Percentiles rank a stretch among this genome's conserved stretches.
Evolutionary conservation across 345 rosid genomes (phyloP).

Genomic region (Lepidium africanum): DNA sequence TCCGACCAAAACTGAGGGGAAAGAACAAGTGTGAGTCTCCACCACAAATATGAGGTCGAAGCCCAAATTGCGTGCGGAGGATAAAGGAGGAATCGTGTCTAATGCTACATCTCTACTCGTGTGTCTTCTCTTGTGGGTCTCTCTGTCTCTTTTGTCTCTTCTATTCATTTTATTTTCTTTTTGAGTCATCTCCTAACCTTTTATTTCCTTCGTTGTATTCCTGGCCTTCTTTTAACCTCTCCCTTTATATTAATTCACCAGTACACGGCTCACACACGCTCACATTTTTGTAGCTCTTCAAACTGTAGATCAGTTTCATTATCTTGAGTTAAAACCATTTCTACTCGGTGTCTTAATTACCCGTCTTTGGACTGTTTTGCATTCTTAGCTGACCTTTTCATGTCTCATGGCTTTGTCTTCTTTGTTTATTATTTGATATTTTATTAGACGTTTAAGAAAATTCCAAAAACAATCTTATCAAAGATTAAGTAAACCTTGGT

Average conservation of each 20-base stretch:
- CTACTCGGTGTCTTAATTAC: not conserved
- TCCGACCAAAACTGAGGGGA: constrained; percentile 24
- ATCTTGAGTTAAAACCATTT: not conserved
- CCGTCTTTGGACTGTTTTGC: not conserved
- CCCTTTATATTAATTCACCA: not conserved
- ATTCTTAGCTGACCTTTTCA: not conserved
- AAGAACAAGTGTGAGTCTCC: constrained; percentile 7
- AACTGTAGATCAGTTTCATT: not conserved
- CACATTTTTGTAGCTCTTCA: not conserved
- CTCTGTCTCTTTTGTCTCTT: constrained; percentile 16
- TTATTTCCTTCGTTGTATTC: not conserved
- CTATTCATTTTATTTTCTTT: not conserved
- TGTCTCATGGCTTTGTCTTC: not conserved
- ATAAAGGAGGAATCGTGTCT: constrained; percentile 17
- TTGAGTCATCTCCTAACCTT: not conserved
- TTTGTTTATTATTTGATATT: not conserved
- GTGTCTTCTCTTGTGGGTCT: constrained; percentile 19
- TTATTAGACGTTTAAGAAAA: not conserved
- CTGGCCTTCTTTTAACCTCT: constrained; percentile 23
- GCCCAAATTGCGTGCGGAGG: constrained; percentile 2
- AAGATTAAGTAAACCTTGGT: not conserved
- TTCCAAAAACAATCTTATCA: no score
- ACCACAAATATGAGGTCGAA: constrained; percentile 15
- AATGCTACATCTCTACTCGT: constrained; percentile 13
- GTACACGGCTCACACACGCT: constrained; percentile 9